Percentiles rank a stretch among this genome's conserved stretches.
These are phyloP conservation scores for Durio zibethinus DNA, from an alignment of 345 rosid genomes.

Conservation along the genomic window DNA sequence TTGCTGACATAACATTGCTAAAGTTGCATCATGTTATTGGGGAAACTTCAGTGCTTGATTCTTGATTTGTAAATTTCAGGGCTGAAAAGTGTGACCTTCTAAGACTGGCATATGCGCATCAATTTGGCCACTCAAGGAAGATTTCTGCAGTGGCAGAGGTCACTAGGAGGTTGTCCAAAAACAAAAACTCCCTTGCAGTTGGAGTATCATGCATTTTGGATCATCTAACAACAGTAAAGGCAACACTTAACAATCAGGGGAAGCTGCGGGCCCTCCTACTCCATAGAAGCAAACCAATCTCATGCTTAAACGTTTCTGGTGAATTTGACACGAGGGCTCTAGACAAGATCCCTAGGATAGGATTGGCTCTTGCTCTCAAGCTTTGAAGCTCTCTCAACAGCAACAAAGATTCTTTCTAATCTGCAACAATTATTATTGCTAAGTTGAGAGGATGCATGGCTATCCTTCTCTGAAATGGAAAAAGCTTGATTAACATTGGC, in stretches of 20 bases:
- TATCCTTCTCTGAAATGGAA: neutral
- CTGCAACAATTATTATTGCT: neutral
- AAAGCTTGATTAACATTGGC: neutral
- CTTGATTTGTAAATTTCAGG: constrained; percentile 6
- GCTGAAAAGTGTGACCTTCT: constrained; percentile 18
- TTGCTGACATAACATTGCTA: neutral
- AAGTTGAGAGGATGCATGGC: neutral
- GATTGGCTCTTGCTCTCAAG: constrained; percentile 18
- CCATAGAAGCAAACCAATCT: constrained; percentile 6
- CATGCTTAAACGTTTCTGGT: constrained; percentile 5
- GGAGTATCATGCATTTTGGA: constrained; percentile 20
- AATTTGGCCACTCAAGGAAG: constrained; percentile 11
- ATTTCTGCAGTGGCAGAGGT: constrained; percentile 19
- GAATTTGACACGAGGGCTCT: constrained; percentile 17
- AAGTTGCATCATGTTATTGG: neutral
- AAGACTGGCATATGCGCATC: constrained; percentile 14
- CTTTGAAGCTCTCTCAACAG: neutral
- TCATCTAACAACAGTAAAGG: constrained; percentile 13
- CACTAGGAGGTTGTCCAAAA: constrained; percentile 21
- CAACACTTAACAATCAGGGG: constrained; percentile 16
- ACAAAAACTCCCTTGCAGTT: constrained; percentile 10
- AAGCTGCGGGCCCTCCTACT: constrained; percentile 9
- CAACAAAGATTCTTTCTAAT: neutral
- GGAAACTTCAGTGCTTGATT: neutral
- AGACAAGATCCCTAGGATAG: constrained; percentile 13